phyloP scores from a whole-genome alignment of 352 stramenopile genomes.

The Phytopythium vexans region DNA sequence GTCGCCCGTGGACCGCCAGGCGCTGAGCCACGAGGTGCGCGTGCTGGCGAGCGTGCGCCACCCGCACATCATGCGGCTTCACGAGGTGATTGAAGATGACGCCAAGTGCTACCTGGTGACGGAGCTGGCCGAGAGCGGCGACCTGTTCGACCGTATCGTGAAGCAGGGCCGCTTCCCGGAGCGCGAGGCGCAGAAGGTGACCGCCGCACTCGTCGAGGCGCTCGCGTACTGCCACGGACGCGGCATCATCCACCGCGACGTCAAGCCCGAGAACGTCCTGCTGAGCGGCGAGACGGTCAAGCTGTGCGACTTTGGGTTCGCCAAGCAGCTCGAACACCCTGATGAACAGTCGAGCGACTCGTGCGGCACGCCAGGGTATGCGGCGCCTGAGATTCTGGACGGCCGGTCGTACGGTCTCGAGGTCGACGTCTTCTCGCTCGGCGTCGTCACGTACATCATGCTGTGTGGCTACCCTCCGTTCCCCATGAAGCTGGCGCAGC shows the following conservation, averaged over 20 bases:
- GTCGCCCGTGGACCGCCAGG: conserved; percentile 65
- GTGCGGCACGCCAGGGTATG: conserved; percentile 83
- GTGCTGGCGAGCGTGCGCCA: conserved; percentile 77
- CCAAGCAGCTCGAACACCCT: conserved; percentile 54
- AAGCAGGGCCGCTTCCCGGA: conserved; percentile 76
- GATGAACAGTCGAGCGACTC: conserved; percentile 74
- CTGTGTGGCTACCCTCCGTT: conserved; percentile 86
- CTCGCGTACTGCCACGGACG: conserved; percentile 92
- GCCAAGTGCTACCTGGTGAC: conserved; percentile 98
- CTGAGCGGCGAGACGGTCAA: conserved; percentile 74
- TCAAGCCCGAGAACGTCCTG: conserved; percentile 86
- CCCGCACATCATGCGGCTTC: conserved; percentile 86
- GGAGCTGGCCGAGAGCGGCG: conserved; percentile 92
- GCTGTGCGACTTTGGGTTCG: conserved; percentile 87
- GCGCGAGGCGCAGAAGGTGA: conserved; percentile 61
- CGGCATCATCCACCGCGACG: conserved; percentile 80
- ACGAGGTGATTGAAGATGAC: conserved; percentile 94
- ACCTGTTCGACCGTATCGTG: conserved; percentile 85
- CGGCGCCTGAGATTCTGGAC: conserved; percentile 80
- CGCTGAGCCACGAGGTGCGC: conserved; percentile 68
- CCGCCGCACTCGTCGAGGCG: conserved; percentile 78
- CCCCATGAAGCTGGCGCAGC: conserved; percentile 83
- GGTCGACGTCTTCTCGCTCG: conserved; percentile 88
- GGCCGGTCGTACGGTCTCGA: conserved; percentile 78
- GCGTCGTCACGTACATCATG: conserved; percentile 88